Evolutionary conservation across 345 rosid genomes (phyloP).

Genomic region (Dipteronia dyeriana): DNA sequence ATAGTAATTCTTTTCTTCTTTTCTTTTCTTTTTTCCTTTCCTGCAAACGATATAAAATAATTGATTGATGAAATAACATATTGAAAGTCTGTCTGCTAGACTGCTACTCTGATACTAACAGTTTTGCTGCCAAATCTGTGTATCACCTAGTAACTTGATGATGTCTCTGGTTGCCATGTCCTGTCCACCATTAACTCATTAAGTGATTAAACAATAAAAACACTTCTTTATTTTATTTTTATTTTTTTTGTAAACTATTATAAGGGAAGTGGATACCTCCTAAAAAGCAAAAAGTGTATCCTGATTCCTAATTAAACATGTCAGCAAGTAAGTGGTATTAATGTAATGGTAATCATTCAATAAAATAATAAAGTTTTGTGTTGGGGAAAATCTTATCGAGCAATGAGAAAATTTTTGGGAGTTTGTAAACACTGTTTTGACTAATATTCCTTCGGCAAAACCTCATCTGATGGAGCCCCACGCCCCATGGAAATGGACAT

Average conservation of each 20-base stretch:
- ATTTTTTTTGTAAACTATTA: not conserved
- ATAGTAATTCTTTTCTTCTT: too few relatives aligned
- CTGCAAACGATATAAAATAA: too few relatives aligned
- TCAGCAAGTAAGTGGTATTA: not conserved
- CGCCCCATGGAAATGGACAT: constrained; percentile 13
- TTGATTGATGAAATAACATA: not conserved
- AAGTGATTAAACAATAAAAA: not conserved
- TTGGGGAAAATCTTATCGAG: constrained; percentile 60
- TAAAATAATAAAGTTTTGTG: constrained; percentile 3
- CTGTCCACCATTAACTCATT: not conserved
- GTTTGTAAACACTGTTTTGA: constrained; percentile 37
- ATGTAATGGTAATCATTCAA: constrained; percentile 10
- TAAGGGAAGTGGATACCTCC: not conserved
- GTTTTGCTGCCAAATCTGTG: not conserved
- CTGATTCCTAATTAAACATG: not conserved
- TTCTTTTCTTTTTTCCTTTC: too few relatives aligned
- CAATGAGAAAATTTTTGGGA: constrained; percentile 63
- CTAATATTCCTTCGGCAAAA: constrained; percentile 20
- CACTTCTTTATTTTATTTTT: not conserved
- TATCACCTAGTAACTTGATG: not conserved
- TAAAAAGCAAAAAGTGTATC: not conserved
- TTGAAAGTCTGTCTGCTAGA: not conserved
- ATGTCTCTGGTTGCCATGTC: not conserved
- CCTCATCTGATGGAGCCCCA: constrained; percentile 30
- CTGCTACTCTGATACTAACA: not conserved